These are phyloP conservation scores for Batrachochytrium dendrobatidis DNA, from an alignment of 371 early-diverging fungal genomes.

Conservation along the genomic window DNA sequence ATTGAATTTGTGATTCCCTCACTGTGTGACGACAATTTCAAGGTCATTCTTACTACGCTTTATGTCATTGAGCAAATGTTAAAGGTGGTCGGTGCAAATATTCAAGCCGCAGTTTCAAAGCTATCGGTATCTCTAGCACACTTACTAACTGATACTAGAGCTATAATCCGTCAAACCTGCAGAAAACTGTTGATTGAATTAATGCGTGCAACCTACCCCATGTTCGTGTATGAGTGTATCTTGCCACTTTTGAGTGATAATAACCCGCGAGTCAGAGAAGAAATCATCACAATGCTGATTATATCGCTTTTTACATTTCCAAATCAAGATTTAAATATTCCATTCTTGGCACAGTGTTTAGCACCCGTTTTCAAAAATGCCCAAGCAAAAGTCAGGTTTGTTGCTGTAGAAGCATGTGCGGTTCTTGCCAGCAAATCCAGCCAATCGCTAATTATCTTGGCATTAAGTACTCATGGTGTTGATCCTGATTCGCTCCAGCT, in stretches of 20 bases:
- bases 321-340: constrained; percentile 5
- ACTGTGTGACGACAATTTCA: constrained; percentile 20
- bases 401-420: constrained; percentile 15
- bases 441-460: neutral
- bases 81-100: constrained; percentile 3
- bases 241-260: constrained; percentile 4
- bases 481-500: constrained; percentile 16
- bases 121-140: neutral
- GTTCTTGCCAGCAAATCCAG: constrained; percentile 8
- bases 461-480: constrained; percentile 14
- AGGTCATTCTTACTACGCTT: constrained; percentile 18
- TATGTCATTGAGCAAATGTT: constrained; percentile 11
- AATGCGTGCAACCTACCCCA: constrained; percentile 12
- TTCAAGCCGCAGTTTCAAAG: constrained; percentile 1
- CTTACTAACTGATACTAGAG: constrained; percentile 12
- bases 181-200: constrained; percentile 8
- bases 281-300: constrained; percentile 16
- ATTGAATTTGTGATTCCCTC: constrained; percentile 10
- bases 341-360: constrained; percentile 10
- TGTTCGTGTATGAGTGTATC: constrained; percentile 6
- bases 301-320: constrained; percentile 18
- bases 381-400: constrained; percentile 14
- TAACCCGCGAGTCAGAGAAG: constrained; percentile 16
- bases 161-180: constrained; percentile 14
- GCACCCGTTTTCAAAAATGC: constrained; percentile 9